Percentiles rank a stretch among this genome's conserved stretches.
These are phyloP conservation scores for Candida boleticola DNA, from an alignment of 805 yeast species.

Conservation along the genomic window DNA sequence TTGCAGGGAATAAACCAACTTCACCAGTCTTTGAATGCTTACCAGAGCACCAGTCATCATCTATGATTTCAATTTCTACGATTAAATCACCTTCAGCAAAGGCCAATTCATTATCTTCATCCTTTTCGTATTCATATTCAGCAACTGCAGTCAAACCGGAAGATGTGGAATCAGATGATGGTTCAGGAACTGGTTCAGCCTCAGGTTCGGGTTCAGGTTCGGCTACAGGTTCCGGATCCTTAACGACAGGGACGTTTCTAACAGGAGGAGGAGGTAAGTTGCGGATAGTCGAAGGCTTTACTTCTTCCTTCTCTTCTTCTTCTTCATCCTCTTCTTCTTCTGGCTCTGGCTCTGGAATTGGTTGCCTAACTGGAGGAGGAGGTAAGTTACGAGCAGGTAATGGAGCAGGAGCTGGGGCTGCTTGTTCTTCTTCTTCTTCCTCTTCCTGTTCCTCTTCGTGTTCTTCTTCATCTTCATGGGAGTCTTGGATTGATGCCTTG, in stretches of 20 bases:
- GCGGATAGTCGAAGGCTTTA: slow-evolving; percentile 18
- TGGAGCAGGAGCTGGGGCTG: slow-evolving; percentile 6
- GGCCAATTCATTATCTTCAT: slow-evolving; percentile 72
- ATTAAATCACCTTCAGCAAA: slow-evolving; percentile 67
- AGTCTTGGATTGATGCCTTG: slow-evolving; percentile 6
- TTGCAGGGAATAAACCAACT: slow-evolving; percentile 55
- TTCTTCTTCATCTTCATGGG: slow-evolving; percentile 12
- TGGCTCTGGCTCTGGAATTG: slow-evolving; percentile 6
- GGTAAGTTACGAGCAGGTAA: slow-evolving; percentile 20
- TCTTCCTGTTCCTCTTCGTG: slow-evolving; percentile 13
- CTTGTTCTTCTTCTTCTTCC: slow-evolving; percentile 6
- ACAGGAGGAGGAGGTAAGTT: slow-evolving; percentile 19
- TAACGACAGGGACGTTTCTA: slow-evolving; percentile 5
- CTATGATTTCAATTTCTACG: slow-evolving; percentile 64
- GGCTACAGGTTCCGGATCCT: slow-evolving; percentile 8
- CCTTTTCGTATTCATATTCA: slow-evolving; percentile 74
- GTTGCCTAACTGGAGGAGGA: slow-evolving; percentile 16
- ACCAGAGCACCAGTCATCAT: slow-evolving; percentile 71
- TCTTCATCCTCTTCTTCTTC: slow-evolving; percentile 13
- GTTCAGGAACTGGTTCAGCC: slow-evolving; percentile 12
- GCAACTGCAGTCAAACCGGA: slow-evolving; percentile 59
- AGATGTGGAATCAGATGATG: slow-evolving; percentile 9
- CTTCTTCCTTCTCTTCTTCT: slow-evolving; percentile 9
- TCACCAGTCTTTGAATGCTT: slow-evolving; percentile 42
- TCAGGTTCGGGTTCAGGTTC: slow-evolving; percentile 10